Conservation (phyloP, 192 early-diverging fungal species). For the Coemansia umbellata region DNA sequence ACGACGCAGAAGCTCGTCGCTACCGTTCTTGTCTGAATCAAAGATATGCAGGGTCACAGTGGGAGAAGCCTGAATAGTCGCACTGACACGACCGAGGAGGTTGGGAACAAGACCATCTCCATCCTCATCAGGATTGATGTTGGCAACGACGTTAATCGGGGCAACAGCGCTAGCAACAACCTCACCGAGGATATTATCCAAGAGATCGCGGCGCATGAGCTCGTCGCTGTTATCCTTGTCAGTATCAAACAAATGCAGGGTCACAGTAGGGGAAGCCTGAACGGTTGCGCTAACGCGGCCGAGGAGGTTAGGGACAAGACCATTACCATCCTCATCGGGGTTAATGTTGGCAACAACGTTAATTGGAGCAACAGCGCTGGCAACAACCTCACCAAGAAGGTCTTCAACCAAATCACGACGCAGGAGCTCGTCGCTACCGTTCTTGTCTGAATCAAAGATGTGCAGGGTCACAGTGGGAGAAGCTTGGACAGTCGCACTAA, state of each 20-base stretch:
- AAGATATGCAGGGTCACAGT: slow-evolving; percentile 20
- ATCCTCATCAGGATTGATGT: slow-evolving; percentile 36
- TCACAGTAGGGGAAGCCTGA: slow-evolving; percentile 17
- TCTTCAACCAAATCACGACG: slow-evolving; percentile 9
- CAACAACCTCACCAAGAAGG: slow-evolving; percentile 13
- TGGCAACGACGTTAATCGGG: slow-evolving; percentile 25
- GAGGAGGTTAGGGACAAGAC: slow-evolving; percentile 19
- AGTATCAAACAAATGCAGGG: slow-evolving; percentile 13
- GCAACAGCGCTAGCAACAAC: slow-evolving; percentile 20
- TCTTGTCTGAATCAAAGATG: slow-evolving; percentile 18
- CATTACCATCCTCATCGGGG: slow-evolving; percentile 12
- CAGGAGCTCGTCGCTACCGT: slow-evolving; percentile 8
- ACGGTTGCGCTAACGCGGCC: slow-evolving; percentile 17
- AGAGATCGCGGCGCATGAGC: slow-evolving; percentile 6
- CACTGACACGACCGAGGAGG: slow-evolving; percentile 33
- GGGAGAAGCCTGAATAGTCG: slow-evolving; percentile 20
- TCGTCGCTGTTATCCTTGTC: slow-evolving; percentile 1
- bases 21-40: slow-evolving; percentile 13
- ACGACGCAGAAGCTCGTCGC: slow-evolving; percentile 1
- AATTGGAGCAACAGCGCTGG: slow-evolving; percentile 8
- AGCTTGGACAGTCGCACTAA: slow-evolving; percentile 17
- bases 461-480: slow-evolving; percentile 17
- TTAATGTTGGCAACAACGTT: slow-evolving; percentile 19
- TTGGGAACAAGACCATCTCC: slow-evolving; percentile 34
- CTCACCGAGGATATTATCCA: slow-evolving; percentile 26